Evolutionary conservation across 257 asterid species (phyloP).

Genomic region (Nicotiana sylvestris): DNA sequence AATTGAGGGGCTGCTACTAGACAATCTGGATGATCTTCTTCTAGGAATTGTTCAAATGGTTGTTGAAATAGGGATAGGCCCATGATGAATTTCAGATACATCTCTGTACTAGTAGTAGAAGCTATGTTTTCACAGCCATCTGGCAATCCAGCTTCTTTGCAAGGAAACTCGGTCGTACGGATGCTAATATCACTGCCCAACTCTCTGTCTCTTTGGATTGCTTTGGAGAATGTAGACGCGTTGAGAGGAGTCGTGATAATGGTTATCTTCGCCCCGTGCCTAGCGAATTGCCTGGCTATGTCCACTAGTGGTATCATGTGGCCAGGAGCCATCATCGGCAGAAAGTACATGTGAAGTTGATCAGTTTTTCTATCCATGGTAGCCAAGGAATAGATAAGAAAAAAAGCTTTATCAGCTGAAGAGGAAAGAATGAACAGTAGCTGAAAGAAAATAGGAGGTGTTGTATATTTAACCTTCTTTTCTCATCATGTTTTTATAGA

Average conservation of each 20-base stretch:
- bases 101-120: conserved; percentile 21
- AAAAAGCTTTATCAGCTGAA: background rate
- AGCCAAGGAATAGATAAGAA: background rate
- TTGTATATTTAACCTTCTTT: background rate
- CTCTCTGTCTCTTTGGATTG: conserved; percentile 20
- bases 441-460: background rate
- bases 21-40: conserved; percentile 28
- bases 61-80: conserved; percentile 9
- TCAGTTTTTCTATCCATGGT: conserved; percentile 10
- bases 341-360: conserved; percentile 32
- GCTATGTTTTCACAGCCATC: conserved; percentile 37
- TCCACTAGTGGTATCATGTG: conserved; percentile 44
- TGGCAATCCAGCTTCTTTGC: conserved; percentile 27
- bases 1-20: conserved; percentile 20
- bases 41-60: conserved; percentile 22
- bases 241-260: conserved; percentile 27
- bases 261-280: conserved; percentile 27
- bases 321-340: conserved; percentile 37
- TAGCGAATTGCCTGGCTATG: conserved; percentile 30
- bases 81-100: conserved; percentile 18
- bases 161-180: conserved; percentile 24
- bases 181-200: conserved; percentile 19
- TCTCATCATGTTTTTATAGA: background rate
- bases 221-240: conserved; percentile 22
- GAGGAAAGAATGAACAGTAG: background rate